These are phyloP conservation scores for Parietichytrium sp. DNA, from an alignment of 108 stramenopile species.

Conservation along the genomic window DNA sequence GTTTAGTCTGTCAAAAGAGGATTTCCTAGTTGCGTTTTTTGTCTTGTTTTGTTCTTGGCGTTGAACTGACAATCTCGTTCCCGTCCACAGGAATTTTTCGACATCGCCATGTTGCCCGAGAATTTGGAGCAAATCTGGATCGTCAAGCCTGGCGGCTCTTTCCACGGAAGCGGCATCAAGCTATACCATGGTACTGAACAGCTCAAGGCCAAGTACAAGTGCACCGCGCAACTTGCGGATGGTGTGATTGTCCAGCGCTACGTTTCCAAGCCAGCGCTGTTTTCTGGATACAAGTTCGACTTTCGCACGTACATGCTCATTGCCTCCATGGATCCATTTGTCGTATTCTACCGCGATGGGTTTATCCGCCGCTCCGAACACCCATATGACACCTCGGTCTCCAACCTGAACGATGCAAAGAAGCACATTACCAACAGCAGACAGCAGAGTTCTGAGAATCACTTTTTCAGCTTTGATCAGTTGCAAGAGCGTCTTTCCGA, in stretches of 20 bases:
- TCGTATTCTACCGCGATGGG: slow-evolving; percentile 28
- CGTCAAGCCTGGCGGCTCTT: background rate
- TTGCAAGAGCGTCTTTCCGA: background rate
- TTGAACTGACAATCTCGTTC: no score
- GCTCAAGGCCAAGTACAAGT: background rate
- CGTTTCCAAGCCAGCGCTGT: slow-evolving; percentile 34
- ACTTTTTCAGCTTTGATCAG: slow-evolving; percentile 35
- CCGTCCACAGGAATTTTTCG: background rate
- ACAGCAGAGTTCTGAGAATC: background rate
- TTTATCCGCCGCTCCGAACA: slow-evolving; percentile 12
- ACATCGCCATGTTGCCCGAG: background rate
- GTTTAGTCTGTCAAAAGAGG: no score
- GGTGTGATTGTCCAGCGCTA: slow-evolving; percentile 32
- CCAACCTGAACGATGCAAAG: background rate
- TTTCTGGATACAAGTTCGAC: slow-evolving; percentile 32
- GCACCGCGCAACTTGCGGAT: background rate
- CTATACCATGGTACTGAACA: background rate
- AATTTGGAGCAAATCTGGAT: slow-evolving; percentile 25
- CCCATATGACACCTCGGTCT: background rate
- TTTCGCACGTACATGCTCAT: slow-evolving; percentile 36
- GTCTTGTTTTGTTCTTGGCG: no score
- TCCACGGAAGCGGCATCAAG: slow-evolving; percentile 20
- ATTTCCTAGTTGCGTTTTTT: no score
- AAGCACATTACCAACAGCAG: slow-evolving; percentile 2
- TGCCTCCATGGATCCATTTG: slow-evolving; percentile 17